Conservation (phyloP, 495 filamentous ascomycete genomes). For the Xylaria curta region DNA sequence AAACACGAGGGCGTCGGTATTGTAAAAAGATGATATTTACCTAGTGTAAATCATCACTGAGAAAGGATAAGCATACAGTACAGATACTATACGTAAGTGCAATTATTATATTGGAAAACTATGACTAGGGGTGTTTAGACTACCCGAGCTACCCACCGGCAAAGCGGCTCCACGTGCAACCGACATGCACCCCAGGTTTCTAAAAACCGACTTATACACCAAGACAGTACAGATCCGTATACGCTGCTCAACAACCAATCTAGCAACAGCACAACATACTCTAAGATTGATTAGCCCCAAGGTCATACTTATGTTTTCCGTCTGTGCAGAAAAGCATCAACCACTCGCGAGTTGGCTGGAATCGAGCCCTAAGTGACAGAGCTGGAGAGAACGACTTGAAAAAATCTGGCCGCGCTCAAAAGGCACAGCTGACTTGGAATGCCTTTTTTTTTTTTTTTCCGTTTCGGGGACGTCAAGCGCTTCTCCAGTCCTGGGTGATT, state of each 20-base stretch:
- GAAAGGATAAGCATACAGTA: no score
- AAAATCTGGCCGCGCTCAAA: neutral
- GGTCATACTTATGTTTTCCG: neutral
- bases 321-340: neutral
- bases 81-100: no score
- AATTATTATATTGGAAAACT: no score
- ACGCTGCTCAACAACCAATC: no score
- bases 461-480: no score
- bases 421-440: neutral
- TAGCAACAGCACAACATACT: no score
- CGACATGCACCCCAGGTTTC: conserved; percentile 9
- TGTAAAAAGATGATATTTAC: neutral
- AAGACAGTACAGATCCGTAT: no score
- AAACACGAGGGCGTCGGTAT: neutral
- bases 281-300: neutral
- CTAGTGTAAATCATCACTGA: no score
- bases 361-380: neutral
- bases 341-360: neutral
- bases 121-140: no score
- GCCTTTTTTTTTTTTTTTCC: neutral
- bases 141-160: no score
- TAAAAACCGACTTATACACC: no score
- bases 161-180: neutral
- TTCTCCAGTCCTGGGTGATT: no score
- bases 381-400: neutral